These are phyloP conservation scores for Agarophyton chilense DNA, from an alignment of 23 red algal genomes.

Conservation along the genomic window DNA sequence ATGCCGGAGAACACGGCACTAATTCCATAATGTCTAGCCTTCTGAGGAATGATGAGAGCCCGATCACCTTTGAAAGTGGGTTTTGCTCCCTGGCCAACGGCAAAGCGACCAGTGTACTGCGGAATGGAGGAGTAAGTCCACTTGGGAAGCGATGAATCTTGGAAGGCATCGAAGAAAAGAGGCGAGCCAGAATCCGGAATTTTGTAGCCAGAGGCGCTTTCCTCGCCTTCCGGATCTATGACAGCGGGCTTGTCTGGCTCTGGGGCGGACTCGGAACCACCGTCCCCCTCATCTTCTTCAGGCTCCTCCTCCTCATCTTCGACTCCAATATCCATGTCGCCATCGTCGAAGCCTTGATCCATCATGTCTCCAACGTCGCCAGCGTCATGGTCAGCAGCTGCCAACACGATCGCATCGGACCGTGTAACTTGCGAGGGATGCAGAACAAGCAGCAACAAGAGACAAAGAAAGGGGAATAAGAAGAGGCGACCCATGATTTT, in stretches of 20 bases:
- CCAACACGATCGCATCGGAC: slow-evolving; percentile 11
- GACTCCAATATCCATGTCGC: slow-evolving; percentile 36
- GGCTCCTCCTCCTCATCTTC: slow-evolving; percentile 54
- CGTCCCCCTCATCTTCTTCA: slow-evolving; percentile 40
- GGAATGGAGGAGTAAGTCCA: slow-evolving; percentile 62
- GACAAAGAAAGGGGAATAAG: background rate
- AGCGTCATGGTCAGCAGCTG: slow-evolving; percentile 33
- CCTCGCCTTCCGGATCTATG: slow-evolving; percentile 63
- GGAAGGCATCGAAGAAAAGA: slow-evolving; percentile 90
- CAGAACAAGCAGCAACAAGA: slow-evolving; percentile 14
- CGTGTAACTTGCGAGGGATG: background rate
- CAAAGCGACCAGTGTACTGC: slow-evolving; percentile 70
- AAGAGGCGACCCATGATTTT: background rate
- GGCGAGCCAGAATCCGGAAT: slow-evolving; percentile 48
- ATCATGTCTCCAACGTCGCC: slow-evolving; percentile 31
- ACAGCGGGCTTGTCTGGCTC: slow-evolving; percentile 38
- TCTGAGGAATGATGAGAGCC: slow-evolving; percentile 80
- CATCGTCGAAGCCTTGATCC: slow-evolving; percentile 17
- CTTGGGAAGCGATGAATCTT: slow-evolving; percentile 46
- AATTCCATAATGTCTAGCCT: slow-evolving; percentile 82
- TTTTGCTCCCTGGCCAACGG: slow-evolving; percentile 79
- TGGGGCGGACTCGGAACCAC: slow-evolving; percentile 11
- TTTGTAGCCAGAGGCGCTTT: slow-evolving; percentile 58
- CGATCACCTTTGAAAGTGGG: slow-evolving; percentile 87
- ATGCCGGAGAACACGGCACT: slow-evolving; percentile 48